A percentile compares a stretch with the other conserved stretches of the same genome.
Evolutionary conservation across 1,139 yeast species (phyloP).

Genomic region (Suzukiozyma palmioleophila): DNA sequence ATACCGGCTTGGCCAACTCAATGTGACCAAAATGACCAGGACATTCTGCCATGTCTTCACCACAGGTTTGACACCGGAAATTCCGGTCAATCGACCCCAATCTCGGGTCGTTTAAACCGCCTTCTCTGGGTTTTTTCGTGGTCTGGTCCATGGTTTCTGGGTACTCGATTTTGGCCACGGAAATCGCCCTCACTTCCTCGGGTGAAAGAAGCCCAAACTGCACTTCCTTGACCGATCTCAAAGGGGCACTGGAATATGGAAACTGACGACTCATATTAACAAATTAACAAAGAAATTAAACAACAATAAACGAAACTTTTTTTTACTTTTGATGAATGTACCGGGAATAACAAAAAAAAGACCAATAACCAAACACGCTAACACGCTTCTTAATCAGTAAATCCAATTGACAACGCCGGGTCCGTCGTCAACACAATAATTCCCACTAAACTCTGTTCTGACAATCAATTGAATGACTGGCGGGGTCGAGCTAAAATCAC

Average conservation of each 20-base stretch:
- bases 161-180: slow-evolving; percentile 94
- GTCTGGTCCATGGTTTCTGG: slow-evolving; percentile 99
- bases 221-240: slow-evolving; percentile 94
- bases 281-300: not conserved
- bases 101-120: slow-evolving; percentile 95
- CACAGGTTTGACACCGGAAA: slow-evolving; percentile 97
- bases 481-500: not conserved
- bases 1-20: slow-evolving; percentile 96
- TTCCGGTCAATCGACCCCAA: slow-evolving; percentile 96
- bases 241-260: slow-evolving; percentile 96
- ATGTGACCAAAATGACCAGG: slow-evolving; percentile 99
- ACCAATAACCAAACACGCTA: not conserved
- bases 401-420: not conserved
- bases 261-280: slow-evolving; percentile 51
- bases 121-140: slow-evolving; percentile 90
- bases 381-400: not conserved
- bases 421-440: too few species aligned
- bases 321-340: not conserved
- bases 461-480: slow-evolving; percentile 4
- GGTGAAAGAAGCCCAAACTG: slow-evolving; percentile 98
- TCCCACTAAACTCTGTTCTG: not conserved
- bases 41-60: slow-evolving; percentile 98
- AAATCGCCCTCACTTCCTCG: slow-evolving; percentile 93
- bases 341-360: not conserved
- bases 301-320: not conserved